A percentile compares a stretch with the other conserved stretches of the same genome.
phyloP scores from a whole-genome alignment of 768 basidiomycete genomes.

The Trametes villosa region DNA sequence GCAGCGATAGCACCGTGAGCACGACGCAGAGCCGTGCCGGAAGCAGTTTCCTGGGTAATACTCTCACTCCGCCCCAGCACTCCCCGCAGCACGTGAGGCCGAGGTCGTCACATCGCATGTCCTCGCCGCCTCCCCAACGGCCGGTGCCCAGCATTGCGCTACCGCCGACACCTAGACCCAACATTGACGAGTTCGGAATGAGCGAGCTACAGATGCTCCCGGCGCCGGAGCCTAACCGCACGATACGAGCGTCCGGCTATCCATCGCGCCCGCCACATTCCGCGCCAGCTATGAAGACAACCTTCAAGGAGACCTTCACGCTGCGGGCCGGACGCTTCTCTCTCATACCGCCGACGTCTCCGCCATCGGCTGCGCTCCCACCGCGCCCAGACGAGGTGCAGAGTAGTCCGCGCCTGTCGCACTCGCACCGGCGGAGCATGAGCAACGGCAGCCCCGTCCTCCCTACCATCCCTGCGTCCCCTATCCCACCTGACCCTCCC shows the following conservation, averaged over 20 bases:
- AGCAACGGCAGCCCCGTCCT: constrained; percentile 35
- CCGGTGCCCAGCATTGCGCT: constrained; percentile 73
- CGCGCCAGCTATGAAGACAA: constrained; percentile 33
- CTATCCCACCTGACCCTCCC: constrained; percentile 43
- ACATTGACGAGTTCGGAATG: constrained; percentile 21
- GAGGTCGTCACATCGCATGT: constrained; percentile 52
- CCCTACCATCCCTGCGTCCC: constrained; percentile 51
- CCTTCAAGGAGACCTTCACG: constrained; percentile 60
- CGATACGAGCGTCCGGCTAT: constrained; percentile 20
- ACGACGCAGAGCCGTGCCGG: constrained; percentile 27
- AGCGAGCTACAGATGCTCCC: constrained; percentile 23
- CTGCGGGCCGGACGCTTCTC: constrained; percentile 52
- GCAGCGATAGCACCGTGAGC: constrained; percentile 33
- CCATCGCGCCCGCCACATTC: constrained; percentile 35
- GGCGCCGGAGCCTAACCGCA: constrained; percentile 30
- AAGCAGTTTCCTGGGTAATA: constrained; percentile 21
- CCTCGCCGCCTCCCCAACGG: constrained; percentile 73
- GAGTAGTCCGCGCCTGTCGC: constrained; percentile 5
- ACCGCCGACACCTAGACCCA: constrained; percentile 60
- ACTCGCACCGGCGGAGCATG: constrained; percentile 30
- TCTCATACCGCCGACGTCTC: constrained; percentile 56
- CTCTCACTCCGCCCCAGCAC: constrained; percentile 38
- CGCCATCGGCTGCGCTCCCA: constrained; percentile 62
- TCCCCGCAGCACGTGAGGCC: constrained; percentile 20
- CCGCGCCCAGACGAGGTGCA: constrained; percentile 65